Base-by-base conservation (phyloP, 2,329 filamentous ascomycete species). In the Diaporthe citri region DNA sequence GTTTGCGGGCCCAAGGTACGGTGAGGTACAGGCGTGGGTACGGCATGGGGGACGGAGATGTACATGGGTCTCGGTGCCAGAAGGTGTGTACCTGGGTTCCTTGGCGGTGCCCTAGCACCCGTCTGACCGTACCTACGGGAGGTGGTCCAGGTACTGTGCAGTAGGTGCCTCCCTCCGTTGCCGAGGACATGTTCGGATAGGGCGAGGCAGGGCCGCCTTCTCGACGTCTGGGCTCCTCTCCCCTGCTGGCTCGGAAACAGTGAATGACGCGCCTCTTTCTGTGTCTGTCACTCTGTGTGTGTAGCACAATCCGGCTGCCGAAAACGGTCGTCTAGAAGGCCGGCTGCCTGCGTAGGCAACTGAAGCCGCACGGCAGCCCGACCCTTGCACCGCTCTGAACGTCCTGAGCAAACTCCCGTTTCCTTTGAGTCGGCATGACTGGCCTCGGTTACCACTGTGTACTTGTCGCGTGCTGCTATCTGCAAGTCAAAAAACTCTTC, bases 201-300 rank as follows among this genome's bases (percentile, higher is more conserved):
- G 39, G 59, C 25, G 17, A 46, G 25, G 41, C 28, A 64, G 25
- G 39, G 52, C 39, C 59, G 60, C 60, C 60, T 48, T 64, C 59
- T 64, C 60, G 25, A 46, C 36, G 39, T 66, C 62, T 66, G 31
- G 43, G 20, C 34, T 13, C 15, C 9, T 39, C 46, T 69, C 64
- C 62, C 64, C 64, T 55, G 64, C 31, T 69, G 64, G 55, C 46
- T 69, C 52, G 64, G 64, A 69, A 69, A 69, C 64, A 69, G 34
- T 69, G 28, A 46, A 69, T 69, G 64, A 69, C 64, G 62, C 31
- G 31, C 39, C 46, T 67, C 22, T 39, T 10, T 64, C 10, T 64
- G 41, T 48, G n/a, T n/a, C n/a, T n/a, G n/a, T n/a, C n/a, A n/a
- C n/a, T n/a, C 41, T 48, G 60, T 46, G 60, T 34, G 59, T 46